Evolutionary conservation across 106 monocot species (phyloP), one percentile per base, ranked within the genome.

Genomic region (Hemerocallis citrina): DNA sequence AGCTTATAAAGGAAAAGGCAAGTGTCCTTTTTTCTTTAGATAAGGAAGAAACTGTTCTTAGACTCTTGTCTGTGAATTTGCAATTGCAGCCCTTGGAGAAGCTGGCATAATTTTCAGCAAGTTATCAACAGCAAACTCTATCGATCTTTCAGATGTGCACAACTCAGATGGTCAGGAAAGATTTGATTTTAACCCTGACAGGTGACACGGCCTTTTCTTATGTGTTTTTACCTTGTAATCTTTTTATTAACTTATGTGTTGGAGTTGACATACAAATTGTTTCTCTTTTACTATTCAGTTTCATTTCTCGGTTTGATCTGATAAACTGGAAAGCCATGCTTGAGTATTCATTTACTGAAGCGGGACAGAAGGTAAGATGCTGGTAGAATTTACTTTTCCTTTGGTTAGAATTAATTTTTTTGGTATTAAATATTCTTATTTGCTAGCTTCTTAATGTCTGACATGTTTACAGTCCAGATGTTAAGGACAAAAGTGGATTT

Each of bases 401-500:
- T n/a, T n/a, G n/a, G 10, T 33, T 56, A n/a, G n/a, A n/a, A n/a
- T n/a, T n/a, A n/a, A n/a, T n/a, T n/a, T n/a, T 24, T n/a, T n/a
- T n/a, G n/a, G n/a, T n/a, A n/a, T n/a, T n/a, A n/a, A n/a, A n/a
- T n/a, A n/a, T n/a, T n/a, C n/a, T n/a, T n/a, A 25, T 34, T 24
- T 65, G 22, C n/a, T 40, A 24, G 20, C 23, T 75, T 9, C 63
- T 69, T 67, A 85, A 85, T 71, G 69, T 46, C 62, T 83, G 75
- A 85, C 80, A 72, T 86, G 56, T 74, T 72, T 86, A 73, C 94
- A 95, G 94, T 86, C 86, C 94, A 95, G 94, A 89, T 89, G 70
- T 75, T 74, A 76, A 83, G 76, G 66, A 83, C 50, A 62, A 83
- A 72, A 34, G 78, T 56, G 3, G 68, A 55, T 34, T 58, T 89